Base-by-base conservation (phyloP, 192 early-diverging fungal genomes). In the Coemansia sp. region DNA sequence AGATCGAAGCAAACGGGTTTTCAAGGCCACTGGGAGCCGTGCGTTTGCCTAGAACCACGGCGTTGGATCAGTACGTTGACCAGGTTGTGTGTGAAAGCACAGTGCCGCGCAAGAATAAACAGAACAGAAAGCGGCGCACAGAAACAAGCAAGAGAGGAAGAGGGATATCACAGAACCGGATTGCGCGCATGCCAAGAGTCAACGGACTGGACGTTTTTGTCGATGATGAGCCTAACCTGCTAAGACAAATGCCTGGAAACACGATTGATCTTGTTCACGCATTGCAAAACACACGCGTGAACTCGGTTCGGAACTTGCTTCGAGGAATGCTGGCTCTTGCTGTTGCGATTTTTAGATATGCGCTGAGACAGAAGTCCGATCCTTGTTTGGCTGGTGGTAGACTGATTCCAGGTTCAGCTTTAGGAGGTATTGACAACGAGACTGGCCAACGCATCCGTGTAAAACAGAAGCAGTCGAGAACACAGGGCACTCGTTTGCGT, bases 1-100 rank as follows among this genome's bases (percentile, higher is more conserved):
- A 77, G 65, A 66, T 82, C 22, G 61, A 71, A 6, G 47, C 71
- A 0, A 71, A 65, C 11, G 80, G 80, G 0, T 67, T 73, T 41
- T 69, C 71, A 21, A 47, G 74, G 3, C 46, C 68, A 16, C 69
- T 68, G 39, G 71, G 71, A 15, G 74, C 68, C 21, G 71, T 82
- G 21, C 74, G 80, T n/a, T 52, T 76, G 39, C 80, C 80, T 1
- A 42, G 41, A 7, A 67, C 68, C 5, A 82, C 80, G 6, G 80
- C 74, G 11, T 65, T 82, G 43, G 80, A 82, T 57, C 64, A 77
- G 63, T 80, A 80, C 22, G 62, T 75, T 18, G 66, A 71, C 42
- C 55, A 42, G 5, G 65, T 57, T 22, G 36, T 65, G 11, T 46
- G 42, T 51, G 55, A 55, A 15, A 63, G 26, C 10, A 6, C 63